A percentile compares a stretch with the other conserved stretches of the same genome.
Conservation (phyloP, 257 asterid species). For the Forsythia viridissima region DNA sequence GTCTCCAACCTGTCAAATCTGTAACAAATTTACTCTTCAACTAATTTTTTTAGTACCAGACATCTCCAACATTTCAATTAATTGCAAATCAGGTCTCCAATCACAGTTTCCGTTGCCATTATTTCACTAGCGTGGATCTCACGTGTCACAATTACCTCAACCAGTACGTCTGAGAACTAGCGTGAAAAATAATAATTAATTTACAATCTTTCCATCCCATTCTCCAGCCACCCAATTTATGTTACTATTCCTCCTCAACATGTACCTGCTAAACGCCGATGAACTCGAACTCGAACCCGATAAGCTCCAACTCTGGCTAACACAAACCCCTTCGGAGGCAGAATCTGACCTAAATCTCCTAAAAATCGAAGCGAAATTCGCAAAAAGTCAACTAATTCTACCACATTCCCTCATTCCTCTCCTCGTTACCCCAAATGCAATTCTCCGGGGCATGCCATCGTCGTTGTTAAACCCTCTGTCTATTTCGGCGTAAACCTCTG, state of each 20-base stretch:
- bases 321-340: slow-evolving; percentile 26
- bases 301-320: slow-evolving; percentile 43
- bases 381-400: slow-evolving; percentile 51
- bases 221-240: slow-evolving; percentile 38
- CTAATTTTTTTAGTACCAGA: no score
- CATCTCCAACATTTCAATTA: no score
- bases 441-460: slow-evolving; percentile 46
- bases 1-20: no score
- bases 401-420: slow-evolving; percentile 47
- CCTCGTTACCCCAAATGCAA: slow-evolving; percentile 64
- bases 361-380: slow-evolving; percentile 49
- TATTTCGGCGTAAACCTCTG: slow-evolving; percentile 69
- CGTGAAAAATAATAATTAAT: background rate
- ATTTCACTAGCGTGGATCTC: no score
- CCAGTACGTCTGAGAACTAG: no score
- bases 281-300: slow-evolving; percentile 38
- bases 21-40: no score
- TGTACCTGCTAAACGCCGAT: slow-evolving; percentile 51
- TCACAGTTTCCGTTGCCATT: no score
- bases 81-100: no score
- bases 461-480: slow-evolving; percentile 59
- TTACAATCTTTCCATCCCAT: slow-evolving; percentile 44
- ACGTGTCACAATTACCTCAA: no score
- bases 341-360: slow-evolving; percentile 38
- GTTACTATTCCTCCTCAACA: slow-evolving; percentile 53